Evolutionary conservation across 2,329 filamentous ascomycete species (phyloP).

Genomic region (Hawksworthiomyces lignivorus): DNA sequence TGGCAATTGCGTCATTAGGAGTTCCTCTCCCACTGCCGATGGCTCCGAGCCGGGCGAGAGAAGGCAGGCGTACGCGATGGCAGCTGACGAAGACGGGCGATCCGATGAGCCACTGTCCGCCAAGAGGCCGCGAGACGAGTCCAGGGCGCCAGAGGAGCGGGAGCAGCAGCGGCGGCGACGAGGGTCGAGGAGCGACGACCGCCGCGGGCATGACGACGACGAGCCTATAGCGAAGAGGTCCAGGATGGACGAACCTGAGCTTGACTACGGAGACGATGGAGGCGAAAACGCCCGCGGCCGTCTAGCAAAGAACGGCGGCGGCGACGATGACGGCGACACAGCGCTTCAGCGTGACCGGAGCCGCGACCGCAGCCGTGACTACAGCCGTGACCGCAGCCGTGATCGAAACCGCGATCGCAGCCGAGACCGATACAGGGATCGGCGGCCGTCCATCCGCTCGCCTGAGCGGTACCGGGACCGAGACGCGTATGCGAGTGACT

Average conservation of each 20-base stretch:
- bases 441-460: too few relatives aligned
- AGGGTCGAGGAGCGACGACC: neutral
- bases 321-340: too few relatives aligned
- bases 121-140: neutral
- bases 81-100: too few relatives aligned
- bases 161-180: neutral
- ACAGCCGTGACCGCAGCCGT: neutral
- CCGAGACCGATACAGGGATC: neutral
- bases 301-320: too few relatives aligned
- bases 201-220: neutral
- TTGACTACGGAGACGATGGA: neutral
- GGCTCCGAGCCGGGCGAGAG: too few relatives aligned
- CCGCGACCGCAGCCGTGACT: neutral
- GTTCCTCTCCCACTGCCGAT: too few relatives aligned
- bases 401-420: neutral
- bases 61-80: too few relatives aligned
- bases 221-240: neutral
- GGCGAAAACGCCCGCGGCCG: neutral
- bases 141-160: too few relatives aligned
- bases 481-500: too few relatives aligned
- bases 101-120: neutral
- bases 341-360: neutral
- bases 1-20: too few relatives aligned
- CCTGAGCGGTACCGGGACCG: neutral
- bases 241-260: neutral